Percentiles rank a stretch among this genome's conserved stretches.
Conservation (phyloP, 768 basidiomycete species). For the Tremella yokohamensis region DNA sequence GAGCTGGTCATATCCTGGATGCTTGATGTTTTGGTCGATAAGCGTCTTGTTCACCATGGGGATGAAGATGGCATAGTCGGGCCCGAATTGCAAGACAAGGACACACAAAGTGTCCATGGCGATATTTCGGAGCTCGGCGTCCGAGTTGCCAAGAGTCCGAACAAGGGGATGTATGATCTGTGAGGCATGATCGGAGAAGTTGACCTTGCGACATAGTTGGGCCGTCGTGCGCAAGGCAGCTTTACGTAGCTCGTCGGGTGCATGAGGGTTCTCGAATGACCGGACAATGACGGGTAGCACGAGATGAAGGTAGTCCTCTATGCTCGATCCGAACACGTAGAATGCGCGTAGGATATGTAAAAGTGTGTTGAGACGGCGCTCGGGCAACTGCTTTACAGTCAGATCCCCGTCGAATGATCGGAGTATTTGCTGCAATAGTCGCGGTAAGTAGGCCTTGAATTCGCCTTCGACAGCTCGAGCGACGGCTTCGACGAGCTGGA, state of each 20-base stretch:
- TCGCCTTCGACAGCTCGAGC: conserved; percentile 93
- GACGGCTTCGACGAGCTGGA: conserved; percentile 84
- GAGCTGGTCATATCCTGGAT: conserved; percentile 80
- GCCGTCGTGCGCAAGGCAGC: conserved; percentile 88
- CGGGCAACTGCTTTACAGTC: conserved; percentile 50
- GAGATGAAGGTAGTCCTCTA: conserved; percentile 96
- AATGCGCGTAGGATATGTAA: conserved; percentile 93
- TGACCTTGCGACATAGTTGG: conserved; percentile 82
- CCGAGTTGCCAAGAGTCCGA: conserved; percentile 68
- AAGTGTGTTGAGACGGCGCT: conserved; percentile 61
- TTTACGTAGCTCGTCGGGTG: conserved; percentile 70
- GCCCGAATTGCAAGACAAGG: conserved; percentile 84
- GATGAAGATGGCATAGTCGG: conserved; percentile 96
- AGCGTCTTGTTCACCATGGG: conserved; percentile 95
- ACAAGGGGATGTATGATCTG: conserved; percentile 94
- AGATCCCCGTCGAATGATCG: conserved; percentile 57
- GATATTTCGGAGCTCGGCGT: conserved; percentile 69
- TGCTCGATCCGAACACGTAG: conserved; percentile 88
- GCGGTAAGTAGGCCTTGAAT: conserved; percentile 92
- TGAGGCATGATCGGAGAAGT: conserved; percentile 96
- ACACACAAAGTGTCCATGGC: conserved; percentile 93
- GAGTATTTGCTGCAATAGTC: conserved; percentile 79
- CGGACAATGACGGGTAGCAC: conserved; percentile 91
- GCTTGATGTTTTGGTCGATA: conserved; percentile 68
- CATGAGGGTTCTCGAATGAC: conserved; percentile 79